Base-by-base conservation (phyloP, 2,329 filamentous ascomycete genomes). In the Tolypocladium guangdongense region DNA sequence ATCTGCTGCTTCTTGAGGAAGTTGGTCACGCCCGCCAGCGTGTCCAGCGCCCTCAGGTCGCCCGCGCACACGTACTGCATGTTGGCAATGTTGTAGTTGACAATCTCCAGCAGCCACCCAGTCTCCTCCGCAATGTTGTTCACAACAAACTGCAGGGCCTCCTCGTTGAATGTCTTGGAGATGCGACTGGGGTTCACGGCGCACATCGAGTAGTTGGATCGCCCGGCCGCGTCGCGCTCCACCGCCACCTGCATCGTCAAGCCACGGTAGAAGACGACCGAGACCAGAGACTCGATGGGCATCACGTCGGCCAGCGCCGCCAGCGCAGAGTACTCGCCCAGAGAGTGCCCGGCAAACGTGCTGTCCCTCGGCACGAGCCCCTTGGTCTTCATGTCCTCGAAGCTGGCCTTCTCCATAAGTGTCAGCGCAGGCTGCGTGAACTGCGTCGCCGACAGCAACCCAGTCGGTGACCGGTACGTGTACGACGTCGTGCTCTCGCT, bases 231-330 rank as follows among this genome's bases (percentile, higher is more conserved):
- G 69, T 99, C 93, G 68, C 93, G 90, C 77, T 97, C 93, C 59
- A 99, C 93, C 27, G 93, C 93, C 49, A 99, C 93, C 74, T 99
- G 93, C 93, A 99, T 99, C 24, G 93, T 99, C 65, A 99, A 77
- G 66, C 93, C 93, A 71, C 93, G 90, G 77, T 99, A 99, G 81
- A 99, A 99, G 53, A 99, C 95, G 48, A 99, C 93, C 0, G 93
- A 97, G 2, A 99, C 93, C 70, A 99, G 78, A 62, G 87, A 93
- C 78, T 99, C 93, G 65, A 99, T 99, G n/a, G 95, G 93, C 89
- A 99, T 96, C 68, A 99, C 93, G 66, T 99, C 92, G 12, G 95
- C 93, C 56, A 99, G 80, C 14, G 93, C 93, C 58, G 93, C 93
- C 58, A 99, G 84, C 11, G 93, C 93, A 58, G 91, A 96, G 78